Evolutionary conservation across 768 basidiomycete species (phyloP), one percentile per base, ranked within the genome.

Genomic region (Termitomyces titanicus): DNA sequence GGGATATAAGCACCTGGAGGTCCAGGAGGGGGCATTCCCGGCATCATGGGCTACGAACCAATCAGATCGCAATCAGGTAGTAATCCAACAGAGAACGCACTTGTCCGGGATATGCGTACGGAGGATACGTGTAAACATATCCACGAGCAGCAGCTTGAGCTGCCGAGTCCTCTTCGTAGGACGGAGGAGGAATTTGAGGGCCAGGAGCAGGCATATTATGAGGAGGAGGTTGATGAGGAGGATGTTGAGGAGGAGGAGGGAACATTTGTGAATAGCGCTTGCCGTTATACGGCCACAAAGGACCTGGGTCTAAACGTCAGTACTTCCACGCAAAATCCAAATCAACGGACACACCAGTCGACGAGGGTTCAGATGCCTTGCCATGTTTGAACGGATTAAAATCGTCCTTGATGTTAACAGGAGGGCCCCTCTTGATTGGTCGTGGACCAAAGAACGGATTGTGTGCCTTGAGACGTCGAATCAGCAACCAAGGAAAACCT

Each of bases 311-410:
- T 29, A 47, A n/a, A 27, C 18, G 55, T 34, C 52, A 39, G n/a
- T 12, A 44, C 9, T 54, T n/a, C 17, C 20, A 8, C 18, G 11
- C 5, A 44, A 12, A 24, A 10, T 17, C 17, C 17, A 10, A 42
- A 25, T 18, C 25, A 52, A 39, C 6, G 35, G 24, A 82, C 93
- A 63, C 68, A 95, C 94, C 71, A 59, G 92, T 81, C 65, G 83
- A 79, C 24, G 80, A 71, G 7, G 94, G 83, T 51, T 92, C 91
- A 8, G 77, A 81, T 25, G 94, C 85, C 68, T 92, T 92, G 66
- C 82, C 81, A 64, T 88, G 83, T 73, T 92, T 92, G 83, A 96
- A 97, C 15, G 96, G 94, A 69, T 95, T 97, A 68, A 99, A 99
- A 67, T 98, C 96, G 63, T 97, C 93, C 73, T 96, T 92, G 70